A percentile compares a stretch with the other conserved stretches of the same genome.
phyloP scores from a whole-genome alignment of 352 stramenopile genomes.

The Phytophthora fragariaefolia region DNA sequence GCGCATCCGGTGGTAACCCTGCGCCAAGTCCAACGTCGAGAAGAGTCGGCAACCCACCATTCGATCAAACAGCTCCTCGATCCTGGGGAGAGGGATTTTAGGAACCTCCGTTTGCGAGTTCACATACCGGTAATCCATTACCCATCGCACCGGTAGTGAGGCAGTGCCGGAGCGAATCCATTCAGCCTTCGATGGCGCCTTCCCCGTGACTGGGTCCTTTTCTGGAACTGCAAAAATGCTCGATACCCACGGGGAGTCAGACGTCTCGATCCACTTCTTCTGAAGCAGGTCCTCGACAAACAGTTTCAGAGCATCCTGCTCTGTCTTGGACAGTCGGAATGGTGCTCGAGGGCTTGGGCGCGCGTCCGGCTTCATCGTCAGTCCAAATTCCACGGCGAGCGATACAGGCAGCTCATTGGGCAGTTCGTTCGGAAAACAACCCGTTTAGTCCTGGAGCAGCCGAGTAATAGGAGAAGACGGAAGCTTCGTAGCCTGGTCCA shows the following conservation, averaged over 20 bases:
- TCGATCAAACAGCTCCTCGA: constrained; percentile 26
- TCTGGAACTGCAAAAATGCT: constrained; percentile 29
- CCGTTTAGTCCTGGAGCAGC: constrained; percentile 1
- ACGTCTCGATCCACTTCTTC: constrained; percentile 24
- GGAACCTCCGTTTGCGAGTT: constrained; percentile 17
- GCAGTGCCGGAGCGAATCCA: constrained; percentile 8
- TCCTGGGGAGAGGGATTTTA: constrained; percentile 13
- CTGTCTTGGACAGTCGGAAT: constrained; percentile 10
- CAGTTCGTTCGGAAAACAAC: constrained; percentile 4
- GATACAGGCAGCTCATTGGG: constrained; percentile 12
- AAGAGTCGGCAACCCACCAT: constrained; percentile 13
- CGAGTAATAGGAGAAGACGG: not conserved
- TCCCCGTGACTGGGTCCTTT: constrained; percentile 8
- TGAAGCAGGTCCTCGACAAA: constrained; percentile 18
- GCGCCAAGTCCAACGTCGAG: constrained; percentile 33
- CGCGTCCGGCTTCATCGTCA: constrained; percentile 17
- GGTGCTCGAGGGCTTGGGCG: constrained; percentile 10
- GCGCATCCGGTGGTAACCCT: constrained; percentile 45
- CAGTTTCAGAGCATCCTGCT: constrained; percentile 10
- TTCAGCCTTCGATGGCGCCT: not conserved
- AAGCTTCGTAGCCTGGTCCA: too few relatives aligned
- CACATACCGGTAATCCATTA: constrained; percentile 26
- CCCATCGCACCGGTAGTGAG: constrained; percentile 18
- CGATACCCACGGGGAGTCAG: constrained; percentile 18
- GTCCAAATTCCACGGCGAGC: constrained; percentile 9